Evolutionary conservation across 1,284 basidiomycete species (phyloP).

Genomic region (Pterula multifida): DNA sequence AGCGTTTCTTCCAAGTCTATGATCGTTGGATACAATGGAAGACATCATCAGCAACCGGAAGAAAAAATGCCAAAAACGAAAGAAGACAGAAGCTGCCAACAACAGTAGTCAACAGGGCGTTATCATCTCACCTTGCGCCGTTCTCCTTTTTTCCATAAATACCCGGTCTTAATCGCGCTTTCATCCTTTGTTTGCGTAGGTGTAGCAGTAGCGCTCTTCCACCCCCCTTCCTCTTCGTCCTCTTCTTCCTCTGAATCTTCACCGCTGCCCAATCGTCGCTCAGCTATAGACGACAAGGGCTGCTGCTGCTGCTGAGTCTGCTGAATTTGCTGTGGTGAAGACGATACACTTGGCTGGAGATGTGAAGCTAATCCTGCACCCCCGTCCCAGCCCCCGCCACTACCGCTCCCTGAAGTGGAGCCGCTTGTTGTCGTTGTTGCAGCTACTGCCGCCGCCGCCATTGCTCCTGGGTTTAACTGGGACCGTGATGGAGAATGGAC

Average conservation of each 20-base stretch:
- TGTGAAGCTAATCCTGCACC: no score
- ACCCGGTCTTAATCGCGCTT: slow-evolving; percentile 80
- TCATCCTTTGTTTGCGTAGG: slow-evolving; percentile 31
- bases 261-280: slow-evolving; percentile 51
- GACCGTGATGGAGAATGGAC: slow-evolving; percentile 34
- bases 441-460: no score
- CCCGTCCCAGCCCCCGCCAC: no score
- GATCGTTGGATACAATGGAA: no score
- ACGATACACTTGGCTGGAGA: slow-evolving; percentile 9
- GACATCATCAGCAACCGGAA: slow-evolving; percentile 6
- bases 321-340: slow-evolving; percentile 17
- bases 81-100: slow-evolving; percentile 6
- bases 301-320: slow-evolving; percentile 25
- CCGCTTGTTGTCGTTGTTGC: no score
- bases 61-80: slow-evolving; percentile 9
- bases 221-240: slow-evolving; percentile 51
- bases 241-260: slow-evolving; percentile 72
- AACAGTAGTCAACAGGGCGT: background rate
- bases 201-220: slow-evolving; percentile 34
- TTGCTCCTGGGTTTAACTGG: no score
- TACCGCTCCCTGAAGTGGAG: no score
- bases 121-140: slow-evolving; percentile 73
- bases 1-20: slow-evolving; percentile 97
- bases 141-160: slow-evolving; percentile 93
- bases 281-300: slow-evolving; percentile 64